Evolutionary conservation across 2,329 filamentous ascomycete species (phyloP).

Genomic region (Paramyrothecium roridum): DNA sequence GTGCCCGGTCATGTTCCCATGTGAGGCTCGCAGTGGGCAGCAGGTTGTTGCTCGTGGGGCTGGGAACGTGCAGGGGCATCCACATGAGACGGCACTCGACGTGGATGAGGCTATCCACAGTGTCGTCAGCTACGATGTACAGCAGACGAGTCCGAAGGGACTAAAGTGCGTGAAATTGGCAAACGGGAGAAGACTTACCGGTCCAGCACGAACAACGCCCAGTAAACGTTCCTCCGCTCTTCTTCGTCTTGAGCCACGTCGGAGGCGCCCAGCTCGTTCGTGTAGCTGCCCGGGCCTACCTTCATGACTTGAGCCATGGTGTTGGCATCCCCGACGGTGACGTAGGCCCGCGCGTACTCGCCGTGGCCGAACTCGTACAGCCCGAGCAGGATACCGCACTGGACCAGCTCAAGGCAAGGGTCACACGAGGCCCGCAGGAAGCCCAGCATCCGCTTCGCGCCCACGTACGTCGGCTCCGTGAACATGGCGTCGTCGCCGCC

Average conservation of each 20-base stretch:
- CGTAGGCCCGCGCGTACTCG: conserved; percentile 35
- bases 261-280: conserved; percentile 23
- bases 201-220: conserved; percentile 40
- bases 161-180: neutral
- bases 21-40: conserved; percentile 30
- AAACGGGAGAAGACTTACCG: conserved; percentile 25
- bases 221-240: conserved; percentile 38
- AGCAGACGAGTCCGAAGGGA: neutral
- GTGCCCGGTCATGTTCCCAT: conserved; percentile 17
- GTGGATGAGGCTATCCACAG: conserved; percentile 21
- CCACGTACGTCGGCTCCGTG: conserved; percentile 32
- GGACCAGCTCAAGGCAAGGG: conserved; percentile 35
- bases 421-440: conserved; percentile 29
- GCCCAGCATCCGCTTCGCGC: conserved; percentile 33
- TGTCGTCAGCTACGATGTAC: conserved; percentile 2
- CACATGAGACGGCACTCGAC: conserved; percentile 25
- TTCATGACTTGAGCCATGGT: conserved; percentile 30
- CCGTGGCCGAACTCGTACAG: conserved; percentile 44
- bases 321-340: conserved; percentile 38
- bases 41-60: conserved; percentile 30
- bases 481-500: conserved; percentile 28
- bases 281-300: conserved; percentile 32
- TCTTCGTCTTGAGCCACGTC: conserved; percentile 29
- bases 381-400: conserved; percentile 36
- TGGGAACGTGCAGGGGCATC: conserved; percentile 30